Evolutionary conservation across 75 land plant species (phyloP).

Genomic region (Isoetes taiwanensis): DNA sequence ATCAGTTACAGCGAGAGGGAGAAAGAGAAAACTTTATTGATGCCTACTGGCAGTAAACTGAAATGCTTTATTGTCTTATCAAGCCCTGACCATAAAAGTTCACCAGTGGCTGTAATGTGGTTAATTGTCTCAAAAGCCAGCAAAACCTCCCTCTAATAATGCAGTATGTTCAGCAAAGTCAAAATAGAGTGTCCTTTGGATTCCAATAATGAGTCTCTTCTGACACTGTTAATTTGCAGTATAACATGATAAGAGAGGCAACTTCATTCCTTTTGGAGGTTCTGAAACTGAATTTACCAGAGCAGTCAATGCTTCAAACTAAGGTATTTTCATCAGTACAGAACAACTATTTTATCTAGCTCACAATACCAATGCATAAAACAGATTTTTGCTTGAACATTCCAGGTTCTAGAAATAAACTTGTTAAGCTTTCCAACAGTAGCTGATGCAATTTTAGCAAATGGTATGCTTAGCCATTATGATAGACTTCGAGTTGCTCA

Average conservation of each 20-base stretch:
- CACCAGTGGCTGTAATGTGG: too few species aligned
- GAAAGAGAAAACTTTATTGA: too few species aligned
- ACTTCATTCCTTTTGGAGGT: conserved; percentile 1
- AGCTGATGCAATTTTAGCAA: background rate
- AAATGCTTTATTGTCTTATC: too few species aligned
- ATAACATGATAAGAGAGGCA: background rate
- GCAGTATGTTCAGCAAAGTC: too few species aligned
- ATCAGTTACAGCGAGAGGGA: too few species aligned
- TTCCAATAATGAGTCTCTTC: background rate
- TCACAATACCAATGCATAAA: background rate
- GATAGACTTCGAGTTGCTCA: background rate
- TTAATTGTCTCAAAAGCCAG: too few species aligned
- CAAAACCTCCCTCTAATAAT: too few species aligned
- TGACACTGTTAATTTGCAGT: too few species aligned
- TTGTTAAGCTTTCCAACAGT: background rate
- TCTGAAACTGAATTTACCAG: background rate
- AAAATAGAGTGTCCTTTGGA: too few species aligned
- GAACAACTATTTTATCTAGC: background rate
- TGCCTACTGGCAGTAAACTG: too few species aligned
- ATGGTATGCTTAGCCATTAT: background rate
- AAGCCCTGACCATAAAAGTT: too few species aligned
- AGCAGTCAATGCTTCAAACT: conserved; percentile 4
- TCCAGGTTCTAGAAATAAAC: conserved; percentile 3
- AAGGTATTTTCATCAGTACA: background rate
- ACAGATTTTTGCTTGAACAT: background rate